A percentile compares a stretch with the other conserved stretches of the same genome.
These are phyloP conservation scores for Leccinum insolens DNA, from an alignment of 1,284 basidiomycete species.

Conservation along the genomic window DNA sequence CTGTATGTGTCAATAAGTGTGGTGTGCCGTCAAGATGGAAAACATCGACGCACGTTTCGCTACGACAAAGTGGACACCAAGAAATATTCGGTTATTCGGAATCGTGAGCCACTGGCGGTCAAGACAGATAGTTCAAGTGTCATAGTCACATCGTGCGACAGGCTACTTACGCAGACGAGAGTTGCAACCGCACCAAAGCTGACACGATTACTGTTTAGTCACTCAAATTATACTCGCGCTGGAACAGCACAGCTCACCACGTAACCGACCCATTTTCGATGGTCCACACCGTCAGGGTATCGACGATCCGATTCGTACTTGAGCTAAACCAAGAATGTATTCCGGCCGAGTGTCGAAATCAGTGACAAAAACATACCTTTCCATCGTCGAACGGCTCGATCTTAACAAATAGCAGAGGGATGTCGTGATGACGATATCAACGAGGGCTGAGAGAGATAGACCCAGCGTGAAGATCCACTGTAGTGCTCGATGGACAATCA, in stretches of 20 bases:
- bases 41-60: constrained; percentile 41
- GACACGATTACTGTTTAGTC: not conserved
- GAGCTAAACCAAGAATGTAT: not conserved
- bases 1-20: constrained; percentile 6
- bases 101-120: constrained; percentile 43
- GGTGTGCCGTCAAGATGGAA: not conserved
- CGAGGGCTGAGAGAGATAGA: constrained; percentile 45
- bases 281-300: constrained; percentile 50
- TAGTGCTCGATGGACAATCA: not conserved
- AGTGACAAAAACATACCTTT: constrained; percentile 31
- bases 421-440: constrained; percentile 52
- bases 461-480: constrained; percentile 59
- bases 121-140: not conserved
- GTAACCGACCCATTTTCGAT: constrained; percentile 52
- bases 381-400: constrained; percentile 38
- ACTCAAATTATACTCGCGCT: not conserved
- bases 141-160: not conserved
- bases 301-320: constrained; percentile 49
- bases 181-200: constrained; percentile 44
- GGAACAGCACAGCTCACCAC: constrained; percentile 33
- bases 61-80: constrained; percentile 50
- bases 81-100: constrained; percentile 43
- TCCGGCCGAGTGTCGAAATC: not conserved
- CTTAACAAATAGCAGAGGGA: constrained; percentile 47
- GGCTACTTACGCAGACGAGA: constrained; percentile 43